Evolutionary conservation across 805 yeast species (phyloP).

Genomic region (Starmerella floris): DNA sequence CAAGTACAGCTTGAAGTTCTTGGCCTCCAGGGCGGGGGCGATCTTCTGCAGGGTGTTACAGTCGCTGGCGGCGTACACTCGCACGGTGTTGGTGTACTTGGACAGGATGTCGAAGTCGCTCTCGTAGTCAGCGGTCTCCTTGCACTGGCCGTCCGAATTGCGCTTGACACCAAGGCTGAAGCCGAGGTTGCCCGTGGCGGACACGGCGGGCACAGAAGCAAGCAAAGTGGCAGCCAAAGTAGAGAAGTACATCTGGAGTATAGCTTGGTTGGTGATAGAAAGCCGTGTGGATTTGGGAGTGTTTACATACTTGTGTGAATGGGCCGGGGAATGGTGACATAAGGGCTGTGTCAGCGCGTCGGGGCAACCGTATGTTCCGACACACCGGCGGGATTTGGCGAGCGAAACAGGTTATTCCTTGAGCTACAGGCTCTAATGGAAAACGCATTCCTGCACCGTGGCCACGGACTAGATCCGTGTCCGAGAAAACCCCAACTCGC

Average conservation of each 20-base stretch:
- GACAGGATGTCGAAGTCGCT: slow-evolving; percentile 50
- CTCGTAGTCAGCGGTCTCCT: slow-evolving; percentile 54
- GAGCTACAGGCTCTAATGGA: too few species aligned
- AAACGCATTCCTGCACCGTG: too few species aligned
- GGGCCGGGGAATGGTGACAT: slow-evolving; percentile 6
- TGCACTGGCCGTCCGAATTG: slow-evolving; percentile 56
- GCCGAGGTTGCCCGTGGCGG: slow-evolving; percentile 58
- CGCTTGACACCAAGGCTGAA: slow-evolving; percentile 78
- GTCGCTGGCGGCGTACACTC: slow-evolving; percentile 86
- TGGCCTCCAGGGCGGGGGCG: slow-evolving; percentile 74
- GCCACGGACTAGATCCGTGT: too few species aligned
- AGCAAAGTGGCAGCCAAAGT: slow-evolving; percentile 35
- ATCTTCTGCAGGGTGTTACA: slow-evolving; percentile 76
- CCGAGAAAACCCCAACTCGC: too few species aligned
- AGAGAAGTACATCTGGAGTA: slow-evolving; percentile 25
- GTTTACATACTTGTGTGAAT: slow-evolving; percentile 1
- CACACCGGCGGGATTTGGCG: too few species aligned
- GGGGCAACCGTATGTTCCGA: too few species aligned
- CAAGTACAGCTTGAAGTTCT: slow-evolving; percentile 60
- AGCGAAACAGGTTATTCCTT: too few species aligned
- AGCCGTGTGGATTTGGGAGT: not conserved
- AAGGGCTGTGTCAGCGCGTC: not conserved
- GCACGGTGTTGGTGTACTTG: slow-evolving; percentile 49
- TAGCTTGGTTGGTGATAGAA: not conserved
- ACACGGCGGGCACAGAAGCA: slow-evolving; percentile 34